Evolutionary conservation across 371 early-diverging fungal species (phyloP), one percentile per base, ranked within the genome.

Genomic region (Mortierella sp.): DNA sequence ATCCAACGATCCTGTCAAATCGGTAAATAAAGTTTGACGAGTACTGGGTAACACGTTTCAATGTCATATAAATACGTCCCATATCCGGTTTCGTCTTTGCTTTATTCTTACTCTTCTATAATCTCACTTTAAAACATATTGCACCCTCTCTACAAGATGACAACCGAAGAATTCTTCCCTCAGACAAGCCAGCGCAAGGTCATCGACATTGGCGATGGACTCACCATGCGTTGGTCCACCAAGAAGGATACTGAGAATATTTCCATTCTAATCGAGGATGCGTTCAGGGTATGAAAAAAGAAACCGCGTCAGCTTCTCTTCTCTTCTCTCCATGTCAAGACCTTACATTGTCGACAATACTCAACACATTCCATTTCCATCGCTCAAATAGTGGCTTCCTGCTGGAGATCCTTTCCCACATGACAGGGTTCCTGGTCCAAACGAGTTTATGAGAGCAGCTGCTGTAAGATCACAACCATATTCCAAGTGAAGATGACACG

Each of bases 181-280:
- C 55, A 55, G 55, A 55, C 55, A 28, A 55, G 55, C 26, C 55
- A 55, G 55, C 55, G 55, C 55, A 55, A 55, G 28, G 22, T 8
- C 26, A 55, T 55, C 28, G 55, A 55, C 28, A 55, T 55, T 28
- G 55, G 55, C 11, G 11, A 55, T 55, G 55, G 49, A 20, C 43
- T 43, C 14, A 43, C 9, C 61, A 70, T 81, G 76, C 76, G 83
- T 39, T 81, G 83, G 83, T 83, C 83, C 37, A 83, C 77, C 47
- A 59, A 64, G 28, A 75, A 69, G 12, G 83, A 83, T 24, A 64
- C 71, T 43, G 43, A 70, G 5, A 76, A 83, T 43, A 58, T 83
- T 16, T 43, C 39, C 26, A 24, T 51, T 22, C 70, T 76, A 11
- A 8, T 83, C 10, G 63, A 66, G 14, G 68, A 68, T 10, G 3